Base-by-base conservation (phyloP, 495 filamentous ascomycete genomes). In the Aspergillus cristatus region DNA sequence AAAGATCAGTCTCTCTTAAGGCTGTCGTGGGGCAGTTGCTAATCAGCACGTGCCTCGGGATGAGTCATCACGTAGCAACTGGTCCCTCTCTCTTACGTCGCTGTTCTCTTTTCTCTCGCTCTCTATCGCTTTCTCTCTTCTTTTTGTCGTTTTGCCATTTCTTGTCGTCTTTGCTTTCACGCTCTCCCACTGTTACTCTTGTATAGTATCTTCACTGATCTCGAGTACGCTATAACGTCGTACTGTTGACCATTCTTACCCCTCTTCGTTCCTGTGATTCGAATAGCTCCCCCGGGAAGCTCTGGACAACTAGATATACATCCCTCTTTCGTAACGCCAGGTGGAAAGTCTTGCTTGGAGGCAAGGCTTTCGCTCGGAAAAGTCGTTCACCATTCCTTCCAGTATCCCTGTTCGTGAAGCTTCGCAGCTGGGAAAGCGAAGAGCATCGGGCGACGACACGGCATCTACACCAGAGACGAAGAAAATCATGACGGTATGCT, bases 401-500 rank as follows among this genome's bases (percentile, higher is more conserved):
- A 57, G 73, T 60, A 56, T 68, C 54, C 59, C 65, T 54, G 62
- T 70, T 62, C 65, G 67, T 57, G 62, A 67, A 54, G 65, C 60
- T 65, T 64, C 65, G 67, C 79, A 76, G 72, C 80, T 81, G 77
- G 81, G 79, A 74, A 71, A 94, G 76, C 83, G 86, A 67, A 90
- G 84, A 70, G 71, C 78, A 54, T 88, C 85, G 49, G 73, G 75
- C 66, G 81, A 82, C 67, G 76, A 85, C 53, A 62, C 72, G 40
- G 49, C 57, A 59, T 64, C 70, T 67, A 76, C 75, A 65, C 82
- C 82, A 54, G 67, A 76, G 39, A 91, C 91, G 71, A 78, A 93
- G 72, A 78, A 80, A 72, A 75, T 72, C 68, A 89, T 90, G 83
- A 79, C 79, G 54, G 86, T 91, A 70, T 70, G 84, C 72, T 37